Evolutionary conservation across 345 rosid species (phyloP), one percentile per base, ranked within the genome.

Genomic region (Draba incana): DNA sequence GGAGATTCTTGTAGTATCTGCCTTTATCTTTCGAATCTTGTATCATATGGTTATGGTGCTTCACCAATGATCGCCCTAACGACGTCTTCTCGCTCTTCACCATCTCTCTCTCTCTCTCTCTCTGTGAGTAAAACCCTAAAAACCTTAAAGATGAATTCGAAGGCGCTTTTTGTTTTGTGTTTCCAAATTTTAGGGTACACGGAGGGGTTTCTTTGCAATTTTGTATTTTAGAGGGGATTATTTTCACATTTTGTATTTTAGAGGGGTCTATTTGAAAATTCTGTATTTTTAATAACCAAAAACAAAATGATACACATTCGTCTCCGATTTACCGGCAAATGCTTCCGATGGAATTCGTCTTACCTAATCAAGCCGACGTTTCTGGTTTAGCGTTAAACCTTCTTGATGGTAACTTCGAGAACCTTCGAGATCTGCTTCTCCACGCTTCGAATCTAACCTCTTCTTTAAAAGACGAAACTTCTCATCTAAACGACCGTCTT

Each of bases 31-130:
- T 94, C 38, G 98, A 75, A 66, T 89, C 83, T 42, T 81, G 92
- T 37, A 92, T 80, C 98, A 88, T 89, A 42, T 89, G 88, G 70
- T 88, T 94, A 75, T 92, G 97, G 74, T 92, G 98, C 84, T 86
- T 94, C 82, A 91, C 97, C 66, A 89, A 76, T 0, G 96, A 62
- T 56, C 99, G 76, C 9, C 98, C 99, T 0, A 94, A 76, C 69
- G 82, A 80, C 14, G 90, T 77, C 84, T 94, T 92, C 72, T 85
- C 92, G 67, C 47, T 88, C 90, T 92, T 89, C 77, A 81, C 96
- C 97, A 87, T 88, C 50, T 69, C 53, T 42, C 61, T 15, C 25
- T 9, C 44, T 35, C 71, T 10, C 41, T 48, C 53, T 52, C 56
- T 73, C 55, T 50, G 46, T 6, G 39, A 28, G 5, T 57, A 59